A percentile compares a stretch with the other conserved stretches of the same genome.
Conservation (phyloP, 441 rosid species). For the Gossypium davidsonii region DNA sequence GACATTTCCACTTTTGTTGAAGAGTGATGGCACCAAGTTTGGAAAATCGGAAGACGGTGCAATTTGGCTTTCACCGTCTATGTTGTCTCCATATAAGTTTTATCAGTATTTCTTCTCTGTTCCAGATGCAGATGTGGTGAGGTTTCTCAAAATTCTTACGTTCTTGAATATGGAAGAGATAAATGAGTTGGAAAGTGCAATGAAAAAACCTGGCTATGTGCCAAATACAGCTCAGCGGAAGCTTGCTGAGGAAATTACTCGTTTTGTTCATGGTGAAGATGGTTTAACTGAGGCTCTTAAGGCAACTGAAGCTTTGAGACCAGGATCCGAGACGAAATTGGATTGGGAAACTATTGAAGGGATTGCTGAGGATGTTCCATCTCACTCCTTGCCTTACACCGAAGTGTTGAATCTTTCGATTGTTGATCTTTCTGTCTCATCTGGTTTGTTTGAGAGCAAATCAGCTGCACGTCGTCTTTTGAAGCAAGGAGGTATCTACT, state of each 20-base stretch:
- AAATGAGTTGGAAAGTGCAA: constrained; percentile 51
- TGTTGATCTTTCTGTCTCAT: constrained; percentile 62
- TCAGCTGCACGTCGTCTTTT: constrained; percentile 75
- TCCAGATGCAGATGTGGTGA: constrained; percentile 70
- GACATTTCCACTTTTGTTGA: constrained; percentile 82
- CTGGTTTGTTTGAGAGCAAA: constrained; percentile 80
- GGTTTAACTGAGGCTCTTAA: constrained; percentile 79
- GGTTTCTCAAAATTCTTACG: constrained; percentile 70
- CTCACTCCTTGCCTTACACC: constrained; percentile 56
- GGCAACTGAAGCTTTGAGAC: constrained; percentile 87
- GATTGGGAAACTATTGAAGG: constrained; percentile 86
- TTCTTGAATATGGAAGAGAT: constrained; percentile 69
- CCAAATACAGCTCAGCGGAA: constrained; percentile 67
- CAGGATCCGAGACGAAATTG: constrained; percentile 83
- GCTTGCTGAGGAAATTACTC: constrained; percentile 92
- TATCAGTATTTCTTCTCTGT: constrained; percentile 92
- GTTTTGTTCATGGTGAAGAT: constrained; percentile 86
- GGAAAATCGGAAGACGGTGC: constrained; percentile 98
- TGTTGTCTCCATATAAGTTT: constrained; percentile 82
- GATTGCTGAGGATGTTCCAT: constrained; percentile 85
- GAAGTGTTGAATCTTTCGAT: constrained; percentile 49
- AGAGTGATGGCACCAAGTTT: constrained; percentile 84
- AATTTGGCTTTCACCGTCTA: constrained; percentile 70
- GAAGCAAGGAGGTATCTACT: constrained; percentile 90
- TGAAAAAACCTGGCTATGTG: constrained; percentile 62